Conservation (phyloP, 2,329 filamentous ascomycete species). For the Thielaviopsis ethacetica region DNA sequence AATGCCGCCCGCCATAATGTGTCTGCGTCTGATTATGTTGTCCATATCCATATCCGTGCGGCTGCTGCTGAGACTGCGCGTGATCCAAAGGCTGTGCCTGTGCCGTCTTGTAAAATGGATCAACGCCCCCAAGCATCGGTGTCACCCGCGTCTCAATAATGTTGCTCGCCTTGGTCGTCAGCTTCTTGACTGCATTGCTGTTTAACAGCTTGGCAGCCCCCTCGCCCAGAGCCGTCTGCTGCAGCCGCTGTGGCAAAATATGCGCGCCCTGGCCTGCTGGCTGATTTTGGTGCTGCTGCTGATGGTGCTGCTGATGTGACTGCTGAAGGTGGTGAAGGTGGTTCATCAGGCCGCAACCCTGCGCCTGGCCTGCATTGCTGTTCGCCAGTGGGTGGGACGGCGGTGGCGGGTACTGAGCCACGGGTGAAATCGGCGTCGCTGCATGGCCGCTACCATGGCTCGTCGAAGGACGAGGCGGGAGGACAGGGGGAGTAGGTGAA, state of each 20-base stretch:
- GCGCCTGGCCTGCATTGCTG: too few relatives aligned
- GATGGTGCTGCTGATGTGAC: neutral
- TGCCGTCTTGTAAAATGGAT: constrained; percentile 7
- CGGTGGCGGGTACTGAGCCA: neutral
- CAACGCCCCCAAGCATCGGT: constrained; percentile 11
- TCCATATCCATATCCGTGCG: neutral
- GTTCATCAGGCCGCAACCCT: too few relatives aligned
- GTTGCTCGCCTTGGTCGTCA: constrained; percentile 13
- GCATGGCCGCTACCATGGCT: neutral
- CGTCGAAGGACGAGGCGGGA: constrained; percentile 3
- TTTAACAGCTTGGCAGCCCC: constrained; percentile 11
- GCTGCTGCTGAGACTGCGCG: neutral
- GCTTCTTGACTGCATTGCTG: constrained; percentile 13
- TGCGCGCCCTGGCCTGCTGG: too few relatives aligned
- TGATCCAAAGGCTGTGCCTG: neutral
- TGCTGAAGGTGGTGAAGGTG: too few relatives aligned
- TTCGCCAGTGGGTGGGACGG: neutral
- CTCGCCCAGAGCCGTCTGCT: neutral
- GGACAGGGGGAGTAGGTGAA: neutral
- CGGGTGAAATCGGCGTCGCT: neutral
- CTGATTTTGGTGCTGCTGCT: neutral
- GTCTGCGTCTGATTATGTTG: neutral
- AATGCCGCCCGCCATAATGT: neutral
- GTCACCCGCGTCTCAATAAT: constrained; percentile 14
- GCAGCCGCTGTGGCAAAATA: neutral